A percentile compares a stretch with the other conserved stretches of the same genome.
phyloP scores from a whole-genome alignment of 2,329 filamentous ascomycete genomes.

The Calonectria ilicicola region DNA sequence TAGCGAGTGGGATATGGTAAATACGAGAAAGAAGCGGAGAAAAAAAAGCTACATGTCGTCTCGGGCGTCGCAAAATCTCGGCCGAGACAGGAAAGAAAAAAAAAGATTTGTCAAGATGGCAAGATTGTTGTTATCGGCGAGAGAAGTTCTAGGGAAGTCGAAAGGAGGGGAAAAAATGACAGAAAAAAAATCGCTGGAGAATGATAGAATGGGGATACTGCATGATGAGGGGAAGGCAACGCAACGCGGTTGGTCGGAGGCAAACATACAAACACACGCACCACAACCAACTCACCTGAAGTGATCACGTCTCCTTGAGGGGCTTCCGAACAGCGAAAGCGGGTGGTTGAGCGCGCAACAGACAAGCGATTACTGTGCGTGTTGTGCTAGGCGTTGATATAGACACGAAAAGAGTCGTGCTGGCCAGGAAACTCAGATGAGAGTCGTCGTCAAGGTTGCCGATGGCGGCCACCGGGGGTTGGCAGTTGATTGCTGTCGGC shows the following conservation, averaged over 20 bases:
- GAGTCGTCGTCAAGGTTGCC: constrained; percentile 49
- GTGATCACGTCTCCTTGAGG: constrained; percentile 52
- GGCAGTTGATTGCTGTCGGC: constrained; percentile 39
- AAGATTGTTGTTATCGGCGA: not conserved
- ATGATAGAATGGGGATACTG: not conserved
- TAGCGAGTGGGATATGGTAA: constrained; percentile 34
- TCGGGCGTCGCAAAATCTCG: constrained; percentile 31
- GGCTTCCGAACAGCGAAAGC: constrained; percentile 35
- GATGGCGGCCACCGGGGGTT: constrained; percentile 45
- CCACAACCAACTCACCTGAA: constrained; percentile 51
- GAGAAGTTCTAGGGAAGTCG: not conserved
- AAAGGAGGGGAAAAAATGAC: not conserved
- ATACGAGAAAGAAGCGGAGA: constrained; percentile 7
- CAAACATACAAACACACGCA: constrained; percentile 11
- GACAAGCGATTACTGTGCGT: constrained; percentile 23
- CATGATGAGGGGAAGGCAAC: constrained; percentile 27
- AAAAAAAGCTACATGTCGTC: constrained; percentile 10
- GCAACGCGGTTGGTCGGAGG: constrained; percentile 29
- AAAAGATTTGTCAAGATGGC: not conserved
- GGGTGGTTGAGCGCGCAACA: constrained; percentile 27
- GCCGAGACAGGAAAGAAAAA: constrained; percentile 26
- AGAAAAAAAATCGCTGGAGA: not conserved
- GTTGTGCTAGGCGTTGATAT: constrained; percentile 24
- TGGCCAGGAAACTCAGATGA: constrained; percentile 29
- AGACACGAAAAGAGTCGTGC: constrained; percentile 33